phyloP scores from a whole-genome alignment of 768 basidiomycete genomes.

The Mycena alexandri region DNA sequence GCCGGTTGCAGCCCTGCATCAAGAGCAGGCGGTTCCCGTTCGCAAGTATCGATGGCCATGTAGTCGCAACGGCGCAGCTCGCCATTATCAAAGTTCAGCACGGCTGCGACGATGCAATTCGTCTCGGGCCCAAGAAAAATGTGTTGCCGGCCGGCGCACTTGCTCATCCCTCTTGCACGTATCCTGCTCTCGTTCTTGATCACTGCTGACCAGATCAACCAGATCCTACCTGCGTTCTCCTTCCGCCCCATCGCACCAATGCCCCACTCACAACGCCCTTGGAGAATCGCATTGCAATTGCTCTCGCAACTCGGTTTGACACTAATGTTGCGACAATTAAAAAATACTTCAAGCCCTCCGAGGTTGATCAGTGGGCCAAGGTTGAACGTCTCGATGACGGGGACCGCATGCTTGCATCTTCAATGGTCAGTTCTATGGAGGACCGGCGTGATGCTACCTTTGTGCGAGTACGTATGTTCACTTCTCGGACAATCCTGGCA shows the following conservation, averaged over 20 bases:
- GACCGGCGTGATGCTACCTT: constrained; percentile 42
- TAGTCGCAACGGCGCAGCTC: constrained; percentile 8
- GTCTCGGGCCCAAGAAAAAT: neutral
- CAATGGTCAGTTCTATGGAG: constrained; percentile 11
- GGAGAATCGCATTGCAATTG: no score
- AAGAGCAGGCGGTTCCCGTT: constrained; percentile 6
- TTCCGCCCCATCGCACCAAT: no score
- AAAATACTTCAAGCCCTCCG: neutral
- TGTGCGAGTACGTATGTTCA: constrained; percentile 40
- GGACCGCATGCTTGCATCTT: constrained; percentile 37
- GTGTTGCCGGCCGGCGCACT: no score
- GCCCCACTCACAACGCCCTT: no score
- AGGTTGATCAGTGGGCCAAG: constrained; percentile 39
- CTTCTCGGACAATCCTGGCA: neutral
- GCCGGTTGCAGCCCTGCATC: constrained; percentile 7
- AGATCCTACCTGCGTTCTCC: no score
- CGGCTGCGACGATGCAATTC: neutral
- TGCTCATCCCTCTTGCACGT: no score
- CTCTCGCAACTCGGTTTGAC: no score
- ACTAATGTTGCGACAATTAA: neutral
- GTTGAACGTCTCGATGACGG: constrained; percentile 40
- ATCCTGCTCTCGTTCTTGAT: no score
- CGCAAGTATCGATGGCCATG: constrained; percentile 11
- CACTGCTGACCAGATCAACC: no score
- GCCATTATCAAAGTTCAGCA: neutral